These are phyloP conservation scores for Blastocystis sp. DNA, from an alignment of 352 stramenopile genomes.

Conservation along the genomic window DNA sequence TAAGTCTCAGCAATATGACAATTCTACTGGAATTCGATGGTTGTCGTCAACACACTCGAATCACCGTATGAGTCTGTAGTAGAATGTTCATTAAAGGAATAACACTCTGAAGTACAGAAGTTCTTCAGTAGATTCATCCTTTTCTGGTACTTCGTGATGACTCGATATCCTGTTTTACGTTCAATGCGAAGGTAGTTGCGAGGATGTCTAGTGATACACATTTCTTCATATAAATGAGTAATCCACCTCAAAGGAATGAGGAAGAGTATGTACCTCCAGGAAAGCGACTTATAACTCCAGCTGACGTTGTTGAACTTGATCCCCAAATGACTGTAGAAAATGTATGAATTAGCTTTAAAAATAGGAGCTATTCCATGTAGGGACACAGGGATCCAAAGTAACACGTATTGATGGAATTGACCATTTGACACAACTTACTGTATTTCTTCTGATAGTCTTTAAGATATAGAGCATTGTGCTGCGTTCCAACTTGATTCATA, in stretches of 20 bases:
- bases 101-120: constrained; percentile 4
- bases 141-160: not conserved
- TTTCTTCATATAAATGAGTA: no score
- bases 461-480: constrained; percentile 44
- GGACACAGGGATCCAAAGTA: constrained; percentile 59
- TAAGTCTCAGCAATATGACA: not conserved
- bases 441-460: not conserved
- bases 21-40: constrained; percentile 20
- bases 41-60: not conserved
- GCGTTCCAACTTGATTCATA: constrained; percentile 66
- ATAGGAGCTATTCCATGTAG: constrained; percentile 65
- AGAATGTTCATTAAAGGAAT: not conserved
- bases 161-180: no score
- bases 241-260: not conserved
- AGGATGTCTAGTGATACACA: no score
- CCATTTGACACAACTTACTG: constrained; percentile 55
- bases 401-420: constrained; percentile 66
- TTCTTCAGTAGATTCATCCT: constrained; percentile 11
- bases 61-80: not conserved
- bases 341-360: not conserved
- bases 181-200: no score
- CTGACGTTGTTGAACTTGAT: constrained; percentile 63
- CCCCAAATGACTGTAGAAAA: constrained; percentile 25
- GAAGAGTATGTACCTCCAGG: constrained; percentile 47
- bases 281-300: constrained; percentile 49